Conservation (phyloP, 2,329 filamentous ascomycete species). For the Paecilomyces sp. region DNA sequence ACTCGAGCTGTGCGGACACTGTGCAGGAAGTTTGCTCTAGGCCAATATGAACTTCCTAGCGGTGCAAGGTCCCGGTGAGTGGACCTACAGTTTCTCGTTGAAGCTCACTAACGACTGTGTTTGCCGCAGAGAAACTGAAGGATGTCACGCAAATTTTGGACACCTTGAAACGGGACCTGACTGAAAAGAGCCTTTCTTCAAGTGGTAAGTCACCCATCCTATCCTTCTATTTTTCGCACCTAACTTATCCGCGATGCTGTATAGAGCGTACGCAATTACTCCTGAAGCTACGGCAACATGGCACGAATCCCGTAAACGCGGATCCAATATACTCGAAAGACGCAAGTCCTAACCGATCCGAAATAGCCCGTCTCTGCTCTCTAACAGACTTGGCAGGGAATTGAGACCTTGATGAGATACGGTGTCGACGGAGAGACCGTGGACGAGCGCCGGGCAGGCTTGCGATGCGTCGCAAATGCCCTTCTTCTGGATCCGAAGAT, state of each 20-base stretch:
- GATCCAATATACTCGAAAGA: constrained; percentile 78
- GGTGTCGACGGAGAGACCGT: constrained; percentile 61
- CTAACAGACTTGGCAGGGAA: constrained; percentile 50
- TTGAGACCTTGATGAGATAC: constrained; percentile 64
- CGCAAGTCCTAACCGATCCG: constrained; percentile 39
- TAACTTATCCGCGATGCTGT: neutral
- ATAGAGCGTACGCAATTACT: constrained; percentile 38
- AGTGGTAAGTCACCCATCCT: constrained; percentile 44
- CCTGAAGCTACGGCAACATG: constrained; percentile 66
- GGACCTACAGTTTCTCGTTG: neutral
- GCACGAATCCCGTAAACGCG: constrained; percentile 63
- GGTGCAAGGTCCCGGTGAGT: neutral
- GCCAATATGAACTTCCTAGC: neutral
- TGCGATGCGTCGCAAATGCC: constrained; percentile 80
- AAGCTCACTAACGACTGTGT: neutral
- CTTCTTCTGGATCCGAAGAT: constrained; percentile 62
- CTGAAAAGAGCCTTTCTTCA: constrained; percentile 50
- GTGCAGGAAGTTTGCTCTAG: neutral
- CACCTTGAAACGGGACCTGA: constrained; percentile 56
- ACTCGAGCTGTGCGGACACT: neutral
- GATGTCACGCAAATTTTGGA: constrained; percentile 60
- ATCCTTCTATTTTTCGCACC: neutral
- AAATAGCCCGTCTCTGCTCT: neutral
- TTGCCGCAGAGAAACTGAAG: constrained; percentile 54
- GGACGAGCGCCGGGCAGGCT: constrained; percentile 63